These are phyloP conservation scores for Saxophila tyrrhenica DNA, from an alignment of 495 filamentous ascomycete species.

Conservation along the genomic window DNA sequence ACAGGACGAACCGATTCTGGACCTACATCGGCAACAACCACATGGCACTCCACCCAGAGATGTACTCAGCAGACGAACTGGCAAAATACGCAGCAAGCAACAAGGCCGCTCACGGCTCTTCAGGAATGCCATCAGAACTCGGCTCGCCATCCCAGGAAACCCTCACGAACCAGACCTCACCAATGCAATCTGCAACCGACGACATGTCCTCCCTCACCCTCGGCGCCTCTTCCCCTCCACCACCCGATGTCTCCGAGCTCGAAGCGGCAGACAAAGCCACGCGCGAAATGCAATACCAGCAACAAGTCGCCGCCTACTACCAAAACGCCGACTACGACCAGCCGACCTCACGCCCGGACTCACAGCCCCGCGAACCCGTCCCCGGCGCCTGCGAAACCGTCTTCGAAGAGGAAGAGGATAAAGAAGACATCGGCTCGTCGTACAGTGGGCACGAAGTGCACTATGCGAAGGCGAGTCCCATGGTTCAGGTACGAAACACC, in stretches of 20 bases:
- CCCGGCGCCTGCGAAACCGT: background rate
- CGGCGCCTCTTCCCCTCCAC: background rate
- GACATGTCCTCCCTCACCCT: background rate
- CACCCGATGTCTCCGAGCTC: background rate
- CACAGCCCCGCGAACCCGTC: background rate
- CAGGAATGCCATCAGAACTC: background rate
- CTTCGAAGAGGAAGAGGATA: constrained; percentile 3
- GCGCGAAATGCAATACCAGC: constrained; percentile 1
- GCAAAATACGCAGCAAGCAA: constrained; percentile 1
- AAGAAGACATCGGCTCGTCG: background rate
- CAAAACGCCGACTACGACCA: background rate
- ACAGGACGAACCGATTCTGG: constrained; percentile 16
- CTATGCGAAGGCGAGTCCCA: constrained; percentile 3
- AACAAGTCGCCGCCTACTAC: background rate
- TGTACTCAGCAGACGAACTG: constrained; percentile 15
- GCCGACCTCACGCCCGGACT: background rate
- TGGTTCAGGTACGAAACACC: constrained; percentile 14
- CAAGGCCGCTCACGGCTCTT: background rate
- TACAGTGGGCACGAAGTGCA: constrained; percentile 7
- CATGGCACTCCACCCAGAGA: constrained; percentile 15
- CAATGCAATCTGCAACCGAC: background rate
- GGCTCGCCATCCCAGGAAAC: background rate
- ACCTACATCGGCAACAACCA: constrained; percentile 18
- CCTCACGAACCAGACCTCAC: background rate
- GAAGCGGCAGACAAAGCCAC: background rate